A percentile compares a stretch with the other conserved stretches of the same genome.
These are phyloP conservation scores for Oidium heveae DNA, from an alignment of 2,329 filamentous ascomycete species.

Conservation along the genomic window DNA sequence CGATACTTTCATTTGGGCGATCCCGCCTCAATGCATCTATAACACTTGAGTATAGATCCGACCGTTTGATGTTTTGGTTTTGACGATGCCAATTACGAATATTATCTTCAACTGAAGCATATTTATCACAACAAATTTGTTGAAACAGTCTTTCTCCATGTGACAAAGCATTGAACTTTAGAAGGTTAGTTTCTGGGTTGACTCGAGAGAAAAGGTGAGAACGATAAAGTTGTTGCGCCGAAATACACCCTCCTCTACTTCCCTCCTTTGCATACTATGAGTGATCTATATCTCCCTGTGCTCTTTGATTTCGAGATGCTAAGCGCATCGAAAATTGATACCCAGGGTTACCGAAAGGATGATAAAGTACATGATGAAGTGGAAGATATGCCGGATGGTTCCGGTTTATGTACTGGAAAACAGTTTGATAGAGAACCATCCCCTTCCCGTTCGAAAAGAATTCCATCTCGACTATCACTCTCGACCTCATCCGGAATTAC, in stretches of 20 bases:
- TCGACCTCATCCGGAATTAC: neutral
- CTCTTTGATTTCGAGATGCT: no score
- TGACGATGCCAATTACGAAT: neutral
- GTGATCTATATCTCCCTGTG: neutral
- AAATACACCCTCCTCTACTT: neutral
- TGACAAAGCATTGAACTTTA: neutral
- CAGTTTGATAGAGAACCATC: neutral
- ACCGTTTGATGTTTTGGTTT: neutral
- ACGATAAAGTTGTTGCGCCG: neutral
- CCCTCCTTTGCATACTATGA: neutral
- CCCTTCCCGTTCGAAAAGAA: neutral
- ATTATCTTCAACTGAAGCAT: neutral
- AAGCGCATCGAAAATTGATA: neutral
- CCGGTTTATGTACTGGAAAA: neutral
- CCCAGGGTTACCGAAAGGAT: neutral
- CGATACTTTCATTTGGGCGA: neutral
- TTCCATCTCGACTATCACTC: neutral
- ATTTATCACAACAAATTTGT: neutral
- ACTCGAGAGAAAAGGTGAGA: neutral
- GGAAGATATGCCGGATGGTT: neutral
- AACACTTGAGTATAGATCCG: neutral
- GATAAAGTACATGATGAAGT: neutral
- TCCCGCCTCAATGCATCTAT: neutral
- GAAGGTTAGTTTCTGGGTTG: neutral
- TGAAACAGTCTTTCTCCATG: neutral